A percentile compares a stretch with the other conserved stretches of the same genome.
Evolutionary conservation across 345 rosid genomes (phyloP).

Genomic region (Aquilaria malaccensis): DNA sequence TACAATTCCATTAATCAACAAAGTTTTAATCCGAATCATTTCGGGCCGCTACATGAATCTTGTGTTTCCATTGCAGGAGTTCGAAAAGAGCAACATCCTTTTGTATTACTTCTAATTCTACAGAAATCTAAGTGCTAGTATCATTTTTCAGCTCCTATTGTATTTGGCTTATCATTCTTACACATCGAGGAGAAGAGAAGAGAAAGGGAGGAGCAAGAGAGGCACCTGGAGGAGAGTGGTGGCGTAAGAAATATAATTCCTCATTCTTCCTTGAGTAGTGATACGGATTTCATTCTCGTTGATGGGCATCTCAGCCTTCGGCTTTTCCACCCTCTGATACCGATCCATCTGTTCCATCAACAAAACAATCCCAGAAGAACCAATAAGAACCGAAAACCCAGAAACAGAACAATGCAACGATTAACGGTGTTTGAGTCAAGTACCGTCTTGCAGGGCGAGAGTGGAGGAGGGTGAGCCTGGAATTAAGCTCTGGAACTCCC

Average conservation of each 20-base stretch:
- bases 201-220: neutral
- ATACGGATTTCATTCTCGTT: conserved; percentile 53
- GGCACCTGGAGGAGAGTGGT: conserved; percentile 64
- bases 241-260: conserved; percentile 67
- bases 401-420: neutral
- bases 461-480: neutral
- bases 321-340: conserved; percentile 74
- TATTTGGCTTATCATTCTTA: too few species aligned
- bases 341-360: conserved; percentile 44
- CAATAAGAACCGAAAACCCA: neutral
- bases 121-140: too few species aligned
- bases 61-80: too few species aligned
- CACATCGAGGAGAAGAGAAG: neutral
- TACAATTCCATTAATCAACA: too few species aligned
- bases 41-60: too few species aligned
- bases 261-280: conserved; percentile 52
- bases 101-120: too few species aligned
- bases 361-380: neutral
- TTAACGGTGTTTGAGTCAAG: neutral
- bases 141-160: too few species aligned
- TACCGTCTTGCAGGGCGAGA: neutral
- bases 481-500: neutral
- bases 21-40: too few species aligned
- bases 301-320: conserved; percentile 52
- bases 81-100: too few species aligned